These are phyloP conservation scores for Periglandula ipomoeae DNA, from an alignment of 2,329 filamentous ascomycete genomes.

Conservation along the genomic window DNA sequence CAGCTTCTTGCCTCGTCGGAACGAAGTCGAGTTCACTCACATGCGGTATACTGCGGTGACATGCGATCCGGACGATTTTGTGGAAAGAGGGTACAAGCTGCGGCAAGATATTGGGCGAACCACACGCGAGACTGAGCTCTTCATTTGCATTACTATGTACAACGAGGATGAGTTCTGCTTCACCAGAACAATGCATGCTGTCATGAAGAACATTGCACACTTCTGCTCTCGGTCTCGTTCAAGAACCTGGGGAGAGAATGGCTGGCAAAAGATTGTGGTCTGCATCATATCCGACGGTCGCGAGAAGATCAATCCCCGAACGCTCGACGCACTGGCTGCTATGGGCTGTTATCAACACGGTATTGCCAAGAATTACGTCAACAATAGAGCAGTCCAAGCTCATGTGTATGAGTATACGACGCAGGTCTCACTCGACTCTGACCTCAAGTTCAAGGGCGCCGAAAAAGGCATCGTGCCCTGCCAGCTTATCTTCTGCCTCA, in stretches of 20 bases:
- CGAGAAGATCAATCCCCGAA: slow-evolving; percentile 80
- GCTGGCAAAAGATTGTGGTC: slow-evolving; percentile 99
- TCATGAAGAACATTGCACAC: slow-evolving; percentile 96
- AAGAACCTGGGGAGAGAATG: slow-evolving; percentile 90
- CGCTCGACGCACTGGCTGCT: slow-evolving; percentile 85
- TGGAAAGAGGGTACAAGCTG: slow-evolving; percentile 79
- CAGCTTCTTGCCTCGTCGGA: slow-evolving; percentile 86
- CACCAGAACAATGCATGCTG: slow-evolving; percentile 94
- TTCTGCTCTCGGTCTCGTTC: slow-evolving; percentile 91
- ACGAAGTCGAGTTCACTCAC: slow-evolving; percentile 94
- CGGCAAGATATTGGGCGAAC: slow-evolving; percentile 83
- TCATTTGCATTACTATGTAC: slow-evolving; percentile 98
- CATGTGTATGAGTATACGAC: slow-evolving; percentile 99
- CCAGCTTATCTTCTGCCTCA: slow-evolving; percentile 97
- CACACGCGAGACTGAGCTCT: slow-evolving; percentile 82
- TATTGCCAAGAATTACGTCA: slow-evolving; percentile 97
- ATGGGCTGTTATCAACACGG: slow-evolving; percentile 98
- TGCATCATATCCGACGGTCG: slow-evolving; percentile 94
- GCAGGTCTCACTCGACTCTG: slow-evolving; percentile 89
- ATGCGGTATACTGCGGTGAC: slow-evolving; percentile 99
- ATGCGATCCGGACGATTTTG: slow-evolving; percentile 92
- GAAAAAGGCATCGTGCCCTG: slow-evolving; percentile 98
- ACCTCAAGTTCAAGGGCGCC: slow-evolving; percentile 96
- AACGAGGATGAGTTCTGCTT: slow-evolving; percentile 97
- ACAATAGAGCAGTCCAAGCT: slow-evolving; percentile 87